Conservation (phyloP, 495 filamentous ascomycete genomes). For the Immersiella caudata region DNA sequence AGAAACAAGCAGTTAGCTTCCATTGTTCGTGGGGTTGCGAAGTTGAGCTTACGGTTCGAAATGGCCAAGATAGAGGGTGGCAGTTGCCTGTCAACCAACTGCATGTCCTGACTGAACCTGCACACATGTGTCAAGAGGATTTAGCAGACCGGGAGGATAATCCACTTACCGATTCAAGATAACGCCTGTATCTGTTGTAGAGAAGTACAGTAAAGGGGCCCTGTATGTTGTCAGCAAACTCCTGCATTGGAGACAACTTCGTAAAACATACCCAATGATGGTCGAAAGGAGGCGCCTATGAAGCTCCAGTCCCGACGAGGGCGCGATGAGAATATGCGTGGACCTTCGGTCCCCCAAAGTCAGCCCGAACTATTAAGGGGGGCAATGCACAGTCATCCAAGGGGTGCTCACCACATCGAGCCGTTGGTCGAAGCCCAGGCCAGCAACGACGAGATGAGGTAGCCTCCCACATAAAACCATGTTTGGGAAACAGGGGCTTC, state of each 20-base stretch:
- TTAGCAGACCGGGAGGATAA: not conserved
- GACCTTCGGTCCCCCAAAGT: slow-evolving; percentile 4
- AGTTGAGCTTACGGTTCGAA: slow-evolving; percentile 25
- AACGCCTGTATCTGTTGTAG: slow-evolving; percentile 28
- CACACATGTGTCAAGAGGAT: too few relatives aligned
- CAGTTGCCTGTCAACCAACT: slow-evolving; percentile 60
- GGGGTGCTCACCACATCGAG: slow-evolving; percentile 24
- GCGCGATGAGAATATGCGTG: slow-evolving; percentile 18
- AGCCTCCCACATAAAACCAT: slow-evolving; percentile 36
- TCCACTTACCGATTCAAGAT: slow-evolving; percentile 33
- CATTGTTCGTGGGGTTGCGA: not conserved
- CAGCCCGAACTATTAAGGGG: too few relatives aligned
- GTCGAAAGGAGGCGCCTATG: slow-evolving; percentile 28
- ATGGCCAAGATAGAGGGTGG: slow-evolving; percentile 31
- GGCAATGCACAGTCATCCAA: not conserved
- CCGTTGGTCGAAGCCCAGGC: slow-evolving; percentile 38
- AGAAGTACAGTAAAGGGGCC: slow-evolving; percentile 35
- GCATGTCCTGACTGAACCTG: slow-evolving; percentile 64
- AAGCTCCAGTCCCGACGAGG: slow-evolving; percentile 22
- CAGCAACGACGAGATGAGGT: slow-evolving; percentile 32
- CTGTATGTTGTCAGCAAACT: slow-evolving; percentile 7
- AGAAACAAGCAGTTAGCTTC: not conserved
- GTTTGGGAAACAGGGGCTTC: slow-evolving; percentile 24
- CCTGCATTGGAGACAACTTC: too few relatives aligned
- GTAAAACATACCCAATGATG: slow-evolving; percentile 24